phyloP scores from a whole-genome alignment of 805 yeast species.

The Myxozyma neotropica region DNA sequence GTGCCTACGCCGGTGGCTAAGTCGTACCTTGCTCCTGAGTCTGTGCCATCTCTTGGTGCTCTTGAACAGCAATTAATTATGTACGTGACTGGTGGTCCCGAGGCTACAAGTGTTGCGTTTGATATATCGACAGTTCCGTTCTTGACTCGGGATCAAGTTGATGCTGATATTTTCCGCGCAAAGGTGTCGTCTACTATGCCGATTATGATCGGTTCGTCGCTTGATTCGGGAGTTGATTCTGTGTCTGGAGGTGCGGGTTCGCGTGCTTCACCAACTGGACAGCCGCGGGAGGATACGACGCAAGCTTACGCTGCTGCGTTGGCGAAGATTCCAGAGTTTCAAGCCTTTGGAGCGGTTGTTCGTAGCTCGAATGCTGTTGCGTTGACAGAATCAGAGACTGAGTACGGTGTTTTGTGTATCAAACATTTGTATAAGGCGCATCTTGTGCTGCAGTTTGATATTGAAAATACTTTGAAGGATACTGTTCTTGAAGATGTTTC shows the following conservation, averaged over 20 bases:
- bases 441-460: conserved; percentile 76
- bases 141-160: conserved; percentile 45
- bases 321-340: conserved; percentile 69
- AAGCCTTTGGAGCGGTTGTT: conserved; percentile 70
- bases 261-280: conserved; percentile 24
- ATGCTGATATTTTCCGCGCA: conserved; percentile 48
- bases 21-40: conserved; percentile 64
- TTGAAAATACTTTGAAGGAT: conserved; percentile 81
- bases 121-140: conserved; percentile 69
- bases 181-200: conserved; percentile 48
- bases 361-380: conserved; percentile 67
- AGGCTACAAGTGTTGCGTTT: conserved; percentile 57
- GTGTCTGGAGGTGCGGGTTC: conserved; percentile 38
- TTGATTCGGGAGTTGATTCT: conserved; percentile 5
- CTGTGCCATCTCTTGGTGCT: conserved; percentile 69
- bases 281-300: conserved; percentile 36
- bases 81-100: conserved; percentile 61
- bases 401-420: conserved; percentile 80
- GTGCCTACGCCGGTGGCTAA: conserved; percentile 45
- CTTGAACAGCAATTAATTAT: conserved; percentile 76
- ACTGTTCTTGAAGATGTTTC: conserved; percentile 75
- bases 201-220: conserved; percentile 12
- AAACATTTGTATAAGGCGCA: conserved; percentile 80
- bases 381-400: conserved; percentile 90
- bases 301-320: conserved; percentile 67